Conservation (phyloP, 257 asterid genomes). For the Solanum paucissectum region DNA sequence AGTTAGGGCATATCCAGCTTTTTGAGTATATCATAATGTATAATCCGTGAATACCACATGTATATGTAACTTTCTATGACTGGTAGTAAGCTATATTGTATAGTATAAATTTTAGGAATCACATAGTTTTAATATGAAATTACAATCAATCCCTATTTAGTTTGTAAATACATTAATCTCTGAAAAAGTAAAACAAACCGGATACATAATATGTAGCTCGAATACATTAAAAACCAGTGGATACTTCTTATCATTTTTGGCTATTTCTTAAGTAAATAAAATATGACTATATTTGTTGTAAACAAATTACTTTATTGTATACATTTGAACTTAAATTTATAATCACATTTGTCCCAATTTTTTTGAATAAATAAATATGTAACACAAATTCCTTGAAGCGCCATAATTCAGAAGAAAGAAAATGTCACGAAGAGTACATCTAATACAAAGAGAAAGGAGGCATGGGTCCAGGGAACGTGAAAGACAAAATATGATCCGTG, state of each 20-base stretch:
- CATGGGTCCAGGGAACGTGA: neutral
- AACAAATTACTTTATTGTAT: neutral
- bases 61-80: neutral
- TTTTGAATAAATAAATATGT: neutral
- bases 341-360: neutral
- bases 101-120: no score
- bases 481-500: neutral
- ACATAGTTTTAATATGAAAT: no score
- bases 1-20: neutral
- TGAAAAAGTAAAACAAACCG: no score
- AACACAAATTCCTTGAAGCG: neutral
- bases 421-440: neutral
- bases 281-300: neutral
- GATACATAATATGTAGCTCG: no score
- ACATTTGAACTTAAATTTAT: neutral
- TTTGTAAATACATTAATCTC: no score
- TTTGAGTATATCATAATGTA: neutral
- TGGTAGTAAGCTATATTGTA: neutral
- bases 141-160: no score
- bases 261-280: neutral
- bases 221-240: neutral
- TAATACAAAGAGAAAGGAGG: neutral
- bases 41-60: neutral
- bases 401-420: neutral
- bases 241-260: neutral